These are phyloP conservation scores for Neonectria ditissima DNA, from an alignment of 2,329 filamentous ascomycete species.

Conservation along the genomic window DNA sequence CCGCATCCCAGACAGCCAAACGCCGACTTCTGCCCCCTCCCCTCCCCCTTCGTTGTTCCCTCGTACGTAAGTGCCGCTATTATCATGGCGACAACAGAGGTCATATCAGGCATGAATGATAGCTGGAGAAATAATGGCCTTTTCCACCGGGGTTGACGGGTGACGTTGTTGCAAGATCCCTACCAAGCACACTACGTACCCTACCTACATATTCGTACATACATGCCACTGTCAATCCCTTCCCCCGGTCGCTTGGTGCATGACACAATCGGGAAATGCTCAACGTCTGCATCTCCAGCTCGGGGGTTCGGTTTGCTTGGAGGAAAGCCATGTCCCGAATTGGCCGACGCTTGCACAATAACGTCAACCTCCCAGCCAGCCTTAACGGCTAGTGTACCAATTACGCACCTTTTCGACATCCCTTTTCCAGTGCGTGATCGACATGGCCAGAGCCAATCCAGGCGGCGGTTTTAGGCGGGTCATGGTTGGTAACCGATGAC, in stretches of 20 bases:
- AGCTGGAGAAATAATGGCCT: constrained; percentile 1
- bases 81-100: not conserved
- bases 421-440: constrained; percentile 4
- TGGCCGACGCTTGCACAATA: constrained; percentile 26
- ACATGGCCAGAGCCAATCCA: not conserved
- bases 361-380: constrained; percentile 27
- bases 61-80: not conserved
- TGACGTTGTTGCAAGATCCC: constrained; percentile 2
- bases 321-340: constrained; percentile 29
- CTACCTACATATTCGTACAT: not conserved
- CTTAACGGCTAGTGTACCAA: constrained; percentile 18
- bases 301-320: constrained; percentile 28
- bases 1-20: too few species aligned
- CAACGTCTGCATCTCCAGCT: not conserved
- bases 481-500: constrained; percentile 8
- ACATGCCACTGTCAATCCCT: not conserved
- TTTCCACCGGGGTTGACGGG: constrained; percentile 1
- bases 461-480: not conserved
- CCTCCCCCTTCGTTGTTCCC: not conserved
- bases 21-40: not conserved
- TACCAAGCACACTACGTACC: not conserved
- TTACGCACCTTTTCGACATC: constrained; percentile 11
- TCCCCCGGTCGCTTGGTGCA: constrained; percentile 14
- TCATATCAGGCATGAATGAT: constrained; percentile 4
- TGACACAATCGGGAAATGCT: constrained; percentile 32